Base-by-base conservation (phyloP, 2,329 filamentous ascomycete genomes). In the Dactylellina haptotyla region DNA sequence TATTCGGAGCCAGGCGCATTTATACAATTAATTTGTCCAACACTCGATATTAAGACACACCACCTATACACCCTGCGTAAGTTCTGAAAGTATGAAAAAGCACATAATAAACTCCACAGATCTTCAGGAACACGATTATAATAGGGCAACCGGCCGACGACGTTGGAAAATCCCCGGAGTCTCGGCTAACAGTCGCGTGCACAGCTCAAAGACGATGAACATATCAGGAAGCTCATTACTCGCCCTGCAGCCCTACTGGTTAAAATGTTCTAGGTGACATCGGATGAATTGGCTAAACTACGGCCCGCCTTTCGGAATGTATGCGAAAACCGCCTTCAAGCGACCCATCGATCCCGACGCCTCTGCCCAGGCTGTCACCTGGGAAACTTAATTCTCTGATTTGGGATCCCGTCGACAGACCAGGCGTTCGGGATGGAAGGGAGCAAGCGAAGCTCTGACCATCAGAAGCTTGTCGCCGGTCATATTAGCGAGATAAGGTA, bases 111-210 rank as follows among this genome's bases (percentile, higher is more conserved):
- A n/a, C n/a, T n/a, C n/a, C n/a, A n/a, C n/a, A 3, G 28, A 54
- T 56, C 51, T 39, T 56, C 30, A 56, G 32, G 30, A 37, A 26
- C 51, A 25, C 23, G 41, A 39, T 56, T 39, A 12, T 23, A 20
- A 41, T 20, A 6, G 26, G 26, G 4, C 41, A 37, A 53, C 53
- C 51, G 43, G 16, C 32, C 26, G 16, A 30, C 14, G 14, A 16
- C 16, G 3, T 10, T 51, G 45, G 43, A 43, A 2, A 45, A 20
- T 45, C 26, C 41, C 63, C 63, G 63, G 48, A 16, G 18, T 12
- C 26, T 67, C 63, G 63, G 62, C 45, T 67, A 67, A 67, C 39
- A 25, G 20, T 67, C 63, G 53, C 63, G 51, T 51, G 16, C 54
- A 45, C 16, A 18, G n/a, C 5, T 41, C 46, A 30, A 61, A 39